These are phyloP conservation scores for Vaccinium corymbosum DNA, from an alignment of 148 eudicot species.

Conservation along the genomic window DNA sequence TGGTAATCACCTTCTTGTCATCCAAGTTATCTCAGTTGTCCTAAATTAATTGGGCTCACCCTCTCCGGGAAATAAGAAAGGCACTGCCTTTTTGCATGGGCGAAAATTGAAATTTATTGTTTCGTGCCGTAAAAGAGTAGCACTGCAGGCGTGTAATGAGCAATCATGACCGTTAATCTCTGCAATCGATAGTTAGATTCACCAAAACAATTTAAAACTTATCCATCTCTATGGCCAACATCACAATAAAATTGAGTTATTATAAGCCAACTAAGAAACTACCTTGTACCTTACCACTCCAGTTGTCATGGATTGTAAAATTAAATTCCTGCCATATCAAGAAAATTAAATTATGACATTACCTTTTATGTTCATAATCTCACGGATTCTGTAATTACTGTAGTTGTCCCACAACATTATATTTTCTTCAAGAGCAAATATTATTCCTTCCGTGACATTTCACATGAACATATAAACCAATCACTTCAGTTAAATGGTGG, in stretches of 20 bases:
- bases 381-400: background rate
- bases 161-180: too few relatives aligned
- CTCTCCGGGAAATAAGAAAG: background rate
- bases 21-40: slow-evolving; percentile 2
- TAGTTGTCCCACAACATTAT: background rate
- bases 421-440: background rate
- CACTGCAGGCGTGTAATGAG: too few relatives aligned
- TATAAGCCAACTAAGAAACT: background rate
- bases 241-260: background rate
- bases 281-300: background rate
- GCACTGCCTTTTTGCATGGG: background rate
- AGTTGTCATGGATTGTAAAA: background rate
- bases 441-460: background rate
- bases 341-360: background rate
- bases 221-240: background rate
- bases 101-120: background rate
- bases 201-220: too few relatives aligned
- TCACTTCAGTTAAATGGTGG: background rate
- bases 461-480: background rate
- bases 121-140: too few relatives aligned
- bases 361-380: background rate
- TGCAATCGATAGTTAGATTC: too few relatives aligned
- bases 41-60: background rate
- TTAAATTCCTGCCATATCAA: background rate
- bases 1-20: background rate